Percentiles rank a stretch among this genome's conserved stretches.
Evolutionary conservation across 2,329 filamentous ascomycete species (phyloP).

Genomic region (Grosmannia serpens): DNA sequence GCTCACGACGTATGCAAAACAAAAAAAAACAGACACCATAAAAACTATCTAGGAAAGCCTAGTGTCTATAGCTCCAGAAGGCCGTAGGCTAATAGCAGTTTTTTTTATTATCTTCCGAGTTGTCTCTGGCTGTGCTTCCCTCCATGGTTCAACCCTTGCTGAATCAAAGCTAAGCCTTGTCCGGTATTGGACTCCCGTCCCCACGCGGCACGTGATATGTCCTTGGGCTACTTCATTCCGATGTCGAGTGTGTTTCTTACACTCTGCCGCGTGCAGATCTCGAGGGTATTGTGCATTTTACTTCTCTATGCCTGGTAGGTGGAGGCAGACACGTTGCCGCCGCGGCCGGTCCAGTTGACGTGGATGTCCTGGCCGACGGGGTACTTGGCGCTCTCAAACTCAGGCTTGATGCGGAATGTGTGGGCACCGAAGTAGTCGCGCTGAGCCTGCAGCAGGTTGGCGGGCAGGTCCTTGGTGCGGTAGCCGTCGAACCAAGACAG

Average conservation of each 20-base stretch:
- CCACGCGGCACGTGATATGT: not conserved
- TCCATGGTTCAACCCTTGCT: not conserved
- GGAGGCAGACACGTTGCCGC: conserved; percentile 92
- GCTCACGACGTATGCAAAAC: not conserved
- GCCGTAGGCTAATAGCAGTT: not conserved
- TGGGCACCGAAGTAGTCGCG: conserved; percentile 98
- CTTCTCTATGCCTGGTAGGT: conserved; percentile 82
- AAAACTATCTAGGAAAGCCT: not conserved
- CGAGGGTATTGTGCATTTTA: not conserved
- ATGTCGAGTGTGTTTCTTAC: not conserved
- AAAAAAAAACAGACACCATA: not conserved
- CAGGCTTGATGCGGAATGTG: conserved; percentile 82
- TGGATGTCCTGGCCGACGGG: conserved; percentile 80
- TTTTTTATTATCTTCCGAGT: not conserved
- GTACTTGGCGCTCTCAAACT: conserved; percentile 67
- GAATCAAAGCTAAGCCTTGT: not conserved
- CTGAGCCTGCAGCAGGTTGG: conserved; percentile 97
- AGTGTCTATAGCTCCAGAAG: not conserved
- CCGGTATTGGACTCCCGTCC: not conserved
- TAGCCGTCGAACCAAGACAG: conserved; percentile 99
- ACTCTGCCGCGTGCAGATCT: not conserved
- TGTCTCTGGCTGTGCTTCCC: not conserved
- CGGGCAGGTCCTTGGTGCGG: conserved; percentile 91
- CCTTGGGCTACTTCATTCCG: not conserved
- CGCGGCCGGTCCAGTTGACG: conserved; percentile 99